Evolutionary conservation across 139 green algal species (phyloP), one percentile per base, ranked within the genome.

Genomic region (Picochlorum costavermella): DNA sequence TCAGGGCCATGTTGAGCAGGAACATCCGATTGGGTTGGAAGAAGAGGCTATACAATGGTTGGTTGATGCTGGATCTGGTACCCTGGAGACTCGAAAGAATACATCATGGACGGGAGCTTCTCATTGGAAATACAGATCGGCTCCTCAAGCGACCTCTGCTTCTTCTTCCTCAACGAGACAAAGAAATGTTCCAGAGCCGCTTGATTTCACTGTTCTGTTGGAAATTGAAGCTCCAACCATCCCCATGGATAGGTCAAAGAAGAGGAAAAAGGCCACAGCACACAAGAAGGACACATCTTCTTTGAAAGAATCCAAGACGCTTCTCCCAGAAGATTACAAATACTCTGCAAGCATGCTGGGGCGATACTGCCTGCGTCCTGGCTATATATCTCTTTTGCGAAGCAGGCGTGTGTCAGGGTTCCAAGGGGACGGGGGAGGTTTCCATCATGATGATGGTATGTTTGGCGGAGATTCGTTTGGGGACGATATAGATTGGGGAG

Each of bases 251-350:
- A 20, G 6, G 25, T 25, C 13, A 23, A 57, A 25, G 14, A 12
- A 4, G 8, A 29, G 60, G 13, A 48, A 48, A 29, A 44, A 50
- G 14, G 67, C 75, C 40, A 6, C 23, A 23, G 17, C 46, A 20
- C 16, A 23, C 46, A 28, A 9, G 46, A 53, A 23, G 5, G 17
- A 53, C 46, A 11, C 17, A 12, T 10, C 10, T 11, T 23, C 46
- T 40, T 40, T 40, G 33, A 40, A 40, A 40, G 46, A 57, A 29
- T 45, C 67, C 29, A 63, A 70, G 57, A 91, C 80, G 14, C 70
- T 94, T 56, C 78, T 94, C 53, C 87, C 87, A 1, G 64, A 87
- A 45, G 83, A 92, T 69, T 55, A 79, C 12, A 82, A 90, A 63
- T 95, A 86, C 63, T 50, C 89, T 64, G 23, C 57, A 31, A 67